phyloP scores from a whole-genome alignment of 352 stramenopile species.

The Thraustochytrium sp. region DNA sequence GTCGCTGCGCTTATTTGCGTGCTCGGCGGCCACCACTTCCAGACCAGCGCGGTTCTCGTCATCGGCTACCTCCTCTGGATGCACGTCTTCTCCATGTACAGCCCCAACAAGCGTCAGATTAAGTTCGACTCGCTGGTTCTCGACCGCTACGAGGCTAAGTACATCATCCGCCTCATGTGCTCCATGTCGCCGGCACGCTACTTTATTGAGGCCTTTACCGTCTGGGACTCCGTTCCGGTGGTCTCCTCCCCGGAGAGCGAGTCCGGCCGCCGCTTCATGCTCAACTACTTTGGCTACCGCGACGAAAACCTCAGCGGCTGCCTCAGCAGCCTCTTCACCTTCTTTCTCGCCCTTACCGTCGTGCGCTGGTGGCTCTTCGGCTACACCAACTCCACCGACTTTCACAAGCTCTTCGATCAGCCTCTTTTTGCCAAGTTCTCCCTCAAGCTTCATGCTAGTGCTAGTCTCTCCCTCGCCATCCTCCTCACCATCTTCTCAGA shows the following conservation, averaged over 20 bases:
- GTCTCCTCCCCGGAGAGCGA: neutral
- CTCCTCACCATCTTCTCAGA: neutral
- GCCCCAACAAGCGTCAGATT: constrained; percentile 31
- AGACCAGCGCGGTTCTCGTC: neutral
- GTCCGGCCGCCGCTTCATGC: constrained; percentile 6
- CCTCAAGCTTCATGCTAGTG: neutral
- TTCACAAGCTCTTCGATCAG: constrained; percentile 21
- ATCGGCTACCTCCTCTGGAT: constrained; percentile 34
- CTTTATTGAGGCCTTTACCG: constrained; percentile 38
- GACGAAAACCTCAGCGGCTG: constrained; percentile 27
- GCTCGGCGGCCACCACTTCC: neutral
- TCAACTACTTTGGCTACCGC: constrained; percentile 41
- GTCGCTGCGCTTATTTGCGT: constrained; percentile 20
- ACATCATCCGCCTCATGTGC: neutral
- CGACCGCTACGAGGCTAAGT: neutral
- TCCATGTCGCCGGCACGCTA: constrained; percentile 29
- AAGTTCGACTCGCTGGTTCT: constrained; percentile 21
- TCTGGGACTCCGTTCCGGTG: constrained; percentile 14
- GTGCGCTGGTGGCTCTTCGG: constrained; percentile 28
- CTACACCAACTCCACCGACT: constrained; percentile 33
- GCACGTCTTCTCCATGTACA: constrained; percentile 42
- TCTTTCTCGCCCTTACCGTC: neutral
- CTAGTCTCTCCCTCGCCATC: constrained; percentile 2
- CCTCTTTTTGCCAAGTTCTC: constrained; percentile 36
- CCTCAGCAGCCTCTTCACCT: neutral